Evolutionary conservation across 768 basidiomycete genomes (phyloP).

Genomic region (Suillus brevipes): DNA sequence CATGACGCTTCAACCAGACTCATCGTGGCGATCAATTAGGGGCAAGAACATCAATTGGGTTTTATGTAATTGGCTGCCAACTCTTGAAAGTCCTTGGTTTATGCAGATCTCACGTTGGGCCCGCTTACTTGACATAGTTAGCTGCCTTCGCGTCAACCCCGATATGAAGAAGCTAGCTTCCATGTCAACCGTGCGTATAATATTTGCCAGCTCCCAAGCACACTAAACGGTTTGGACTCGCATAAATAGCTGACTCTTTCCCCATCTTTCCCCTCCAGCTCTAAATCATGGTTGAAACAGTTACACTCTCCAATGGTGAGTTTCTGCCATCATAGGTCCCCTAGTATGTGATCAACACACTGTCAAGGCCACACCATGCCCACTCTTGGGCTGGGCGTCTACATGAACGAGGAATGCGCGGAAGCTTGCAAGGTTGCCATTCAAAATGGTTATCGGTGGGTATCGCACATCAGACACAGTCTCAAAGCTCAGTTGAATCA

Average conservation of each 20-base stretch:
- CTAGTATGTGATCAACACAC: background rate
- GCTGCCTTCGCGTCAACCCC: too few species aligned
- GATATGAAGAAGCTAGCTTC: background rate
- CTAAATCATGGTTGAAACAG: constrained; percentile 5
- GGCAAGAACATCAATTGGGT: background rate
- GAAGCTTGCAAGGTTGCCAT: constrained; percentile 14
- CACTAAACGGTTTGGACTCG: too few species aligned
- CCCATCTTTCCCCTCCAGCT: background rate
- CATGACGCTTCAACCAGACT: background rate
- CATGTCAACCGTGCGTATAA: background rate
- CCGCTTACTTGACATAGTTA: background rate
- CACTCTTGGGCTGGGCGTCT: constrained; percentile 17
- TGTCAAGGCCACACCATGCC: constrained; percentile 16
- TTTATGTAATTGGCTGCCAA: background rate
- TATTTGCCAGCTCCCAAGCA: background rate
- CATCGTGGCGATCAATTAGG: background rate
- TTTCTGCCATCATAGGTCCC: background rate
- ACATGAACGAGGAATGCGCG: constrained; percentile 11
- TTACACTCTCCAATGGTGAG: constrained; percentile 6
- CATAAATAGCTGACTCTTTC: background rate
- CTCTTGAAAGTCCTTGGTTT: background rate
- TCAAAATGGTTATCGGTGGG: constrained; percentile 12
- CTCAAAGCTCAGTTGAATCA: constrained; percentile 3
- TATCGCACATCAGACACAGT: background rate
- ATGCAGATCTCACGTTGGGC: background rate